Conservation (phyloP, 768 basidiomycete species). For the Mrakia hoshinonis region DNA sequence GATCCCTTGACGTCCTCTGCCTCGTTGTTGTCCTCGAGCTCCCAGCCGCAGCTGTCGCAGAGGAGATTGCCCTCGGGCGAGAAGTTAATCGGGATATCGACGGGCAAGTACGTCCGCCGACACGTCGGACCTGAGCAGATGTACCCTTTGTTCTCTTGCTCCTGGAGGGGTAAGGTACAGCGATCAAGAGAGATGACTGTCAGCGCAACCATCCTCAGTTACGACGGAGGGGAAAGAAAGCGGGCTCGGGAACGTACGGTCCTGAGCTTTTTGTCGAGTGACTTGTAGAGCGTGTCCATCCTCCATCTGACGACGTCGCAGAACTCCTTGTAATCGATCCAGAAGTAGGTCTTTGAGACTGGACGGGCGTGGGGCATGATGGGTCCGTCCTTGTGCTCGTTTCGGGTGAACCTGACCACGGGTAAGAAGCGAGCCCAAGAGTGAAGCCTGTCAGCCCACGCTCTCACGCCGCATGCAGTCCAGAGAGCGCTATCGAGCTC, state of each 20-base stretch:
- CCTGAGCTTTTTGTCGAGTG: conserved; percentile 78
- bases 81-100: conserved; percentile 57
- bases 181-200: neutral
- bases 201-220: neutral
- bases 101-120: conserved; percentile 67
- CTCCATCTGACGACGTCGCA: conserved; percentile 98
- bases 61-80: conserved; percentile 46
- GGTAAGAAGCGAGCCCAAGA: no score
- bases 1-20: conserved; percentile 72
- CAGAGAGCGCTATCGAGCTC: no score
- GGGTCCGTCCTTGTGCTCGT: conserved; percentile 31
- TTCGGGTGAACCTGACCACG: conserved; percentile 34
- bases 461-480: no score
- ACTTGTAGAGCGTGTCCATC: conserved; percentile 75
- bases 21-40: conserved; percentile 85
- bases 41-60: conserved; percentile 76
- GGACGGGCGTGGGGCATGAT: conserved; percentile 52
- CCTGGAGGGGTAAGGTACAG: conserved; percentile 48
- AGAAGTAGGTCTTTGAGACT: conserved; percentile 86
- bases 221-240: neutral
- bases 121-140: conserved; percentile 69
- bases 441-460: no score
- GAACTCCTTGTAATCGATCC: conserved; percentile 88
- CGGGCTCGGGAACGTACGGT: conserved; percentile 60
- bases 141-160: conserved; percentile 95